Evolutionary conservation across 805 yeast genomes (phyloP), one percentile per base, ranked within the genome.

Genomic region (Kazachstania taianensis): DNA sequence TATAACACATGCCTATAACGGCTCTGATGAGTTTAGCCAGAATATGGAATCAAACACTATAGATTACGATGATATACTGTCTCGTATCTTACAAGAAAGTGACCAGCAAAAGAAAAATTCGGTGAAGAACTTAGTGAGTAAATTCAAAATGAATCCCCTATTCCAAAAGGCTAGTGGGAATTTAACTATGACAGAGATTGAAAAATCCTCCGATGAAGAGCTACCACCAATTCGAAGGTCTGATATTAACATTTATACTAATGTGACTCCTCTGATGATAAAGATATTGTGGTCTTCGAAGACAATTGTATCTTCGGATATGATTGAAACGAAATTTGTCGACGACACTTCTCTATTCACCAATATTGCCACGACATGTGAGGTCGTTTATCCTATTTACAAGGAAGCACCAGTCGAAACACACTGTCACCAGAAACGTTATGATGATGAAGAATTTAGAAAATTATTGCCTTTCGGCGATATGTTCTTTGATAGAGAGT

Each of bases 401-500:
- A 13, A 13, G 10, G 29, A 26, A 7, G 25, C 8, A 22, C 25
- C 25, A 22, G 12, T n/a, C 12, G 25, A 9, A 22, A n/a, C 12
- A n/a, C 8, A 22, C 25, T 22, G 12, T 9, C 8, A 9, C 8
- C 12, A 22, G 8, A 22, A 3, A n/a, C 8, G 25, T 3, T 26
- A 26, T 5, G 15, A 26, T 13, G 29, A 13, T n/a, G 29, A 26
- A 26, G 17, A 26, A 7, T 37, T 69, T 53, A 68, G 60, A 32
- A 53, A 45, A 7, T 61, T 68, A n/a, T 72, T 67, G 2, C 92
- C 92, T 5, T 56, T 50, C 3, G 43, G 63, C 48, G 29, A 77
- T 61, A 37, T 80, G 80, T 5, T 68, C 70, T 22, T 63, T 60
- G 3, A 66, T 46, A 48, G 79, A 73, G 48, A 72, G 69, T 9